phyloP scores from a whole-genome alignment of 148 eudicot species.

The Camellia sinensis region DNA sequence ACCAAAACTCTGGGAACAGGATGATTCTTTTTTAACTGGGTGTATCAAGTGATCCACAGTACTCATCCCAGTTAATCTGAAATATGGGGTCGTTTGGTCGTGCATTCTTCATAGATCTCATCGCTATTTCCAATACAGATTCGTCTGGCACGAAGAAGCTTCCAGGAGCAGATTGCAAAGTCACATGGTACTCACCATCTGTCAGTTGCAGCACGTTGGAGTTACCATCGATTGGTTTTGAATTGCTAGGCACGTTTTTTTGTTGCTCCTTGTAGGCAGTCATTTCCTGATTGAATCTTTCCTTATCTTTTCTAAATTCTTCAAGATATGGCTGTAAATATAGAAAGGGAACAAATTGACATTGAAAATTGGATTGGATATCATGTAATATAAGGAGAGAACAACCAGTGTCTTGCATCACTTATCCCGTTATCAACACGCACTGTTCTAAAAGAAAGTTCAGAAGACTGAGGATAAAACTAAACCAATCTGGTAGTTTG shows the following conservation, averaged over 20 bases:
- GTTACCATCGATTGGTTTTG: slow-evolving; percentile 7
- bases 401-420: neutral
- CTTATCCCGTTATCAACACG: too few species aligned
- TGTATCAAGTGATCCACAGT: slow-evolving; percentile 17
- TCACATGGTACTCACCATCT: slow-evolving; percentile 37
- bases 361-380: neutral
- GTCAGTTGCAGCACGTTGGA: slow-evolving; percentile 14
- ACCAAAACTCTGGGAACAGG: neutral
- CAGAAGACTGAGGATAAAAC: too few species aligned
- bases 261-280: slow-evolving; percentile 16
- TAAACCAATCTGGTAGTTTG: too few species aligned
- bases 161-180: slow-evolving; percentile 25
- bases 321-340: slow-evolving; percentile 41
- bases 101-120: slow-evolving; percentile 26
- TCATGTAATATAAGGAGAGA: neutral
- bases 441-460: too few species aligned
- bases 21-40: neutral
- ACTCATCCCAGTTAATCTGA: slow-evolving; percentile 35
- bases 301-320: slow-evolving; percentile 42
- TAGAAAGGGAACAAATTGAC: neutral
- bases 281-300: slow-evolving; percentile 37
- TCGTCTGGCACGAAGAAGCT: slow-evolving; percentile 22
- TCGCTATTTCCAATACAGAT: slow-evolving; percentile 26
- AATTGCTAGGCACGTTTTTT: neutral
- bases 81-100: slow-evolving; percentile 30